Base-by-base conservation (phyloP, 345 rosid genomes). In the Bretschneidera sinensis region DNA sequence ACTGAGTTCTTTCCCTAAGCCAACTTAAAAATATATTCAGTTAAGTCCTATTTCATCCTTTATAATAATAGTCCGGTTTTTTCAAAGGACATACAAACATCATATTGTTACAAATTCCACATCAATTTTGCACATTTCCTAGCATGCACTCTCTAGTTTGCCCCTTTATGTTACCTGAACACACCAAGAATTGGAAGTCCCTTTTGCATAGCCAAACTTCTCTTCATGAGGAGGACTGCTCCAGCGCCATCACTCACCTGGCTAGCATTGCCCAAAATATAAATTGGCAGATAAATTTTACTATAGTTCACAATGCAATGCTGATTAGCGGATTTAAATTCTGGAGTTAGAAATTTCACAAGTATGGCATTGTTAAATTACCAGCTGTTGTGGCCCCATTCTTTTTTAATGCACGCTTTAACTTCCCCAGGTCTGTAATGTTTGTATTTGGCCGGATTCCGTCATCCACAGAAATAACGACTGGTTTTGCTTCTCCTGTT, bases 181-280 rank as follows among this genome's bases (percentile, higher is more conserved):
- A 86, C 79, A 55, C 99, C 99, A 24, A 94, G 95, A 71, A 94
- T 81, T 23, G 97, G 92, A 48, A 94, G 88, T 33, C 97, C 97
- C 61, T 85, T 94, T 76, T 84, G 81, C 75, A 78, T 1, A 35
- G 99, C 99, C 48, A 83, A 25, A 58, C 89, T 86, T 72, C 97
- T 85, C 82, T 90, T 94, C 91, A 88, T 86, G 49, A 94, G 82
- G 48, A 94, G 83, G 68, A 94, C 99, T 0, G 97, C 99, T 67
- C 83, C 99, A 23, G 97, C 99, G 34, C 97, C 99, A 75, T 94
- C 99, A 71, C 96, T 94, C 58, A 89, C 79, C 76, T 94, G 99
- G 79, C 99, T 94, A 70, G 99, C 79, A 78, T 88, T 94, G 25
- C 99, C 99, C 87, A 54, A 53, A 43, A 48, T 33, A 66, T 14